phyloP scores from a whole-genome alignment of 331 rosid species.

The Phaseolus coccineus region DNA sequence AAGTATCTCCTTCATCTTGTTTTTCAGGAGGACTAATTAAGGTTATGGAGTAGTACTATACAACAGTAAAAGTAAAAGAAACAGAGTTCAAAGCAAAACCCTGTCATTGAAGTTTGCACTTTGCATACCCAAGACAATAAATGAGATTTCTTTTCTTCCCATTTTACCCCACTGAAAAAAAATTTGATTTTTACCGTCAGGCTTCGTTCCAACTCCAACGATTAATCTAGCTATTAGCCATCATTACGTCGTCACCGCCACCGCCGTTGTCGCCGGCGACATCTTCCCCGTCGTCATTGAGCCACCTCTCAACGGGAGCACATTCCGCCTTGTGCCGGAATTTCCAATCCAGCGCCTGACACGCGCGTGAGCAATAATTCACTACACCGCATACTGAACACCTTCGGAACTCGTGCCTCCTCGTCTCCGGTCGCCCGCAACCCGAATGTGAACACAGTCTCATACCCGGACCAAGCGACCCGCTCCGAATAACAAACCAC shows the following conservation, averaged over 20 bases:
- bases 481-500: constrained; percentile 61
- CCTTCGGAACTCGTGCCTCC: constrained; percentile 82
- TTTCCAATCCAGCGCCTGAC: constrained; percentile 96
- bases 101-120: constrained; percentile 31
- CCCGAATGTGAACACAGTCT: constrained; percentile 83
- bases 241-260: constrained; percentile 45
- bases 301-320: constrained; percentile 70
- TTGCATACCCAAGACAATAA: constrained; percentile 28
- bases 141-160: constrained; percentile 16
- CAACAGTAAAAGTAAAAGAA: not conserved
- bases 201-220: not conserved
- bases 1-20: constrained; percentile 23
- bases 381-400: constrained; percentile 86
- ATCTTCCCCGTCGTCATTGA: constrained; percentile 64
- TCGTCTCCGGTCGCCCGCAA: constrained; percentile 85
- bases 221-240: constrained; percentile 43
- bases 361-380: constrained; percentile 91
- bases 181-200: not conserved
- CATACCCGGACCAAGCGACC: constrained; percentile 52
- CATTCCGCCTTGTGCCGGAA: constrained; percentile 84
- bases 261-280: constrained; percentile 48
- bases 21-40: constrained; percentile 12
- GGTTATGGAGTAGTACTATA: not conserved
- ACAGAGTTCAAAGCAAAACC: constrained; percentile 24
- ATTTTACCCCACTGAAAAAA: constrained; percentile 32